These are phyloP conservation scores for Sugiyamaella lignohabitans DNA, from an alignment of 805 yeast genomes.

Conservation along the genomic window DNA sequence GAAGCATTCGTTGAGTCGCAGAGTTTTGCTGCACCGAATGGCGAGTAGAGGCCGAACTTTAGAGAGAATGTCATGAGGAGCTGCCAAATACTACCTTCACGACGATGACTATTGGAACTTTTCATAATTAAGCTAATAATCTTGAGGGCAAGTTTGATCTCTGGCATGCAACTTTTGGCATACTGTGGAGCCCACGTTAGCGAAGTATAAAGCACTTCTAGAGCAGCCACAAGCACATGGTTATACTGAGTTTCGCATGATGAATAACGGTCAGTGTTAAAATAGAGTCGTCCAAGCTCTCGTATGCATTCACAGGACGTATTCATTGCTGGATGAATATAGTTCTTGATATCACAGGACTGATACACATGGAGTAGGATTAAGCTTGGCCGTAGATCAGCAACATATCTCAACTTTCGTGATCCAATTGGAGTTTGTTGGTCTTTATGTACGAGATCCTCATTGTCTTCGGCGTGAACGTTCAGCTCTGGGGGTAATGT, in stretches of 20 bases:
- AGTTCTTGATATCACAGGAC: constrained; percentile 11
- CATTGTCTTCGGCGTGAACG: not conserved
- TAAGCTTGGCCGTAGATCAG: constrained; percentile 8
- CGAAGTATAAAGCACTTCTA: constrained; percentile 23
- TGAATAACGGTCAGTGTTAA: constrained; percentile 19
- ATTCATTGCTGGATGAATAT: constrained; percentile 21
- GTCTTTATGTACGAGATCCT: not conserved
- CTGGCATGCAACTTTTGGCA: constrained; percentile 17
- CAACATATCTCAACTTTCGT: constrained; percentile 11
- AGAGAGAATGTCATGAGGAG: constrained; percentile 10
- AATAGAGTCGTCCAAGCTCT: constrained; percentile 19
- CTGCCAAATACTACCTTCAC: constrained; percentile 15
- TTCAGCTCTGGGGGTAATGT: constrained; percentile 18
- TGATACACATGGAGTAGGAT: constrained; percentile 19
- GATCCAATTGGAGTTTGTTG: constrained; percentile 7
- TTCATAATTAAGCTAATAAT: constrained; percentile 19
- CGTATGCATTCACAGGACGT: constrained; percentile 22
- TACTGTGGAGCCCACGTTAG: constrained; percentile 20
- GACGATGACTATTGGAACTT: constrained; percentile 9
- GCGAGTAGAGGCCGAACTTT: constrained; percentile 10
- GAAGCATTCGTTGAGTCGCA: not conserved
- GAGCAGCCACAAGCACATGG: constrained; percentile 23
- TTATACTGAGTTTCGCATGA: constrained; percentile 24
- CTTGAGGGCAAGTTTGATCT: constrained; percentile 20
- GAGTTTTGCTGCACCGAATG: constrained; percentile 3